Evolutionary conservation across 2,329 filamentous ascomycete species (phyloP), one percentile per base, ranked within the genome.

Genomic region (Trichoderma citrinoviride): DNA sequence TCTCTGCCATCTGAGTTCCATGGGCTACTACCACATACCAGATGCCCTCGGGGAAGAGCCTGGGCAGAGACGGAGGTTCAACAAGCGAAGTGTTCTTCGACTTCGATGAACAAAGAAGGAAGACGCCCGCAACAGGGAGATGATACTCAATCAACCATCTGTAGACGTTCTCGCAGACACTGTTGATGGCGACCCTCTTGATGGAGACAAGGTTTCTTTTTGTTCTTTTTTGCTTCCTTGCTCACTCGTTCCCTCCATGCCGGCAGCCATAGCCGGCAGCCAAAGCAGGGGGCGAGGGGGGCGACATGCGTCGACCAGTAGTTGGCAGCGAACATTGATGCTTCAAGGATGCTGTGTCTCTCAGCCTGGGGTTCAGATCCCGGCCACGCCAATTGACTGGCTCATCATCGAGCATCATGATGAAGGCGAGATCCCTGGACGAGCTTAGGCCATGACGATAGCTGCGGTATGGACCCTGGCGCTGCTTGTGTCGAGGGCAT

Each of bases 311-410:
- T 62, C 60, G 19, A 46, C 60, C 60, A 62, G 60, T 62, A 50
- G 40, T n/a, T 46, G 25, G 40, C 27, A 23, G 25, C 17, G 27
- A 44, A 46, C 3, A 23, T 27, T 27, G 25, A 53, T 53, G 25
- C 58, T n/a, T 50, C 40, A 21, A 37, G 49, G 40, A 46, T 40
- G n/a, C 40, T 17, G 49, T 21, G 58, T 61, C 53, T 47, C 58
- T 47, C 49, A 53, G 23, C 21, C 58, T 46, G 33, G 58, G 49
- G 58, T 47, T 14, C 27, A 41, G 47, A 52, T 33, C 41, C 58
- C 49, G 37, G 37, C 25, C 58, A 46, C 43, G 58, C 58, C 49
- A 62, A 33, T 54, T 62, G 25, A 62, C 47, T 62, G 60, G 60
- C 23, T 43, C 37, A 43, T 23, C 37, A 29, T 37, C 47, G 33